Conservation (phyloP, 169 alveolate species). For the Perkinsus olseni region DNA sequence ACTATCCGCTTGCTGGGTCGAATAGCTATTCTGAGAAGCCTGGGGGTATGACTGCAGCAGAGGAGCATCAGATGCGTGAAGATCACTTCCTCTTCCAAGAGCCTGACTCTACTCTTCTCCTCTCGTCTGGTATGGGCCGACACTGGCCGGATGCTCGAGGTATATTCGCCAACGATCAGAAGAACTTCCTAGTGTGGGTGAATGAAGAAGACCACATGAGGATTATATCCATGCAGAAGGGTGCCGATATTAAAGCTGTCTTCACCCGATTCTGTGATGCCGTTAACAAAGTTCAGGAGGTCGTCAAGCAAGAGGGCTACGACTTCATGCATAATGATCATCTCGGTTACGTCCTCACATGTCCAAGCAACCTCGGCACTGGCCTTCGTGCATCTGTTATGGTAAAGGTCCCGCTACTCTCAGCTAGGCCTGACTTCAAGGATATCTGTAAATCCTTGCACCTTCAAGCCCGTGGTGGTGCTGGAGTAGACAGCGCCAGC, state of each 20-base stretch:
- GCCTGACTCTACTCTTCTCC: constrained; percentile 28
- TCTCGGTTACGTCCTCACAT: constrained; percentile 25
- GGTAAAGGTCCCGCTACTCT: constrained; percentile 29
- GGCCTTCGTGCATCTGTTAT: constrained; percentile 42
- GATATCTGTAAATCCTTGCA: constrained; percentile 12
- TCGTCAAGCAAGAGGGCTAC: constrained; percentile 10
- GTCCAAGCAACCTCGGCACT: constrained; percentile 45
- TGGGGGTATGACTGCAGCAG: constrained; percentile 13
- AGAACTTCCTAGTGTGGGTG: constrained; percentile 45
- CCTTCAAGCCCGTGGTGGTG: constrained; percentile 21
- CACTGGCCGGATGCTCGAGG: constrained; percentile 58
- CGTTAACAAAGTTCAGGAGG: constrained; percentile 19
- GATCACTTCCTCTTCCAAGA: constrained; percentile 45
- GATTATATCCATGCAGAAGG: constrained; percentile 42
- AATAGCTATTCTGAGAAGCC: neutral
- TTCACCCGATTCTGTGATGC: constrained; percentile 33
- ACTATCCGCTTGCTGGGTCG: constrained; percentile 18
- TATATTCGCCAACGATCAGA: constrained; percentile 36
- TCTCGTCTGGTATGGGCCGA: constrained; percentile 28
- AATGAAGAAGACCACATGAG: constrained; percentile 48
- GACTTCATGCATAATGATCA: constrained; percentile 18
- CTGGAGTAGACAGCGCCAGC: constrained; percentile 20
- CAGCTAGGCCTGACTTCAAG: constrained; percentile 14
- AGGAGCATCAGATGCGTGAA: constrained; percentile 24
- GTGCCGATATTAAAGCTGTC: constrained; percentile 31